Evolutionary conservation across 2,329 filamentous ascomycete species (phyloP).

Genomic region (Aschersonia sp.): DNA sequence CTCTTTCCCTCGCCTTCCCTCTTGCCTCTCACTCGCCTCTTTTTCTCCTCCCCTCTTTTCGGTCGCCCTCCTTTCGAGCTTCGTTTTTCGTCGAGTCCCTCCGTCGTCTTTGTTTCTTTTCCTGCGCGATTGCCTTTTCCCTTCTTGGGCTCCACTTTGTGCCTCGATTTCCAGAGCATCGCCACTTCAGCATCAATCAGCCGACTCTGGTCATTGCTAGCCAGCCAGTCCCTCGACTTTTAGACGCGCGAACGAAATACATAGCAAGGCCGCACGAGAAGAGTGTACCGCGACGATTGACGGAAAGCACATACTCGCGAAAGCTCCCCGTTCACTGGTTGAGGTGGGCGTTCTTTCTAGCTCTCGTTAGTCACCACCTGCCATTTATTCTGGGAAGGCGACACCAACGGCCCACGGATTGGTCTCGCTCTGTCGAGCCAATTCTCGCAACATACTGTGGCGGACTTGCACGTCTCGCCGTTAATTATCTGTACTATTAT

Average conservation of each 20-base stretch:
- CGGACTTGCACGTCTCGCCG: conserved; percentile 3
- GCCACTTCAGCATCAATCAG: conserved; percentile 1
- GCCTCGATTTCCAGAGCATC: background rate
- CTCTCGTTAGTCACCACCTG: background rate
- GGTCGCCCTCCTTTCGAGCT: conserved; percentile 2
- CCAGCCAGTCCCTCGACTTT: no score
- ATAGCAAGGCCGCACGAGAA: no score
- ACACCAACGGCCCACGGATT: background rate
- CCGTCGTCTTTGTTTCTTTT: conserved; percentile 2
- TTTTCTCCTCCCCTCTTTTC: conserved; percentile 6
- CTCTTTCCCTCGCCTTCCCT: conserved; percentile 1
- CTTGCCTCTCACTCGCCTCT: background rate
- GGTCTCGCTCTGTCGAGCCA: background rate
- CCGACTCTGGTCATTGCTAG: background rate
- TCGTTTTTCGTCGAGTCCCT: conserved; percentile 12
- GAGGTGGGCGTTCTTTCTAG: background rate
- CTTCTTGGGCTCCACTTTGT: background rate
- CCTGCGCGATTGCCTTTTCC: background rate
- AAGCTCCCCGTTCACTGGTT: no score
- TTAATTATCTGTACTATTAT: conserved; percentile 22
- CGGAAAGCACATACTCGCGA: no score
- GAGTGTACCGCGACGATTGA: no score
- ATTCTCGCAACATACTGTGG: background rate
- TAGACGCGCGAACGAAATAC: no score
- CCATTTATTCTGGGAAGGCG: conserved; percentile 2